phyloP scores from a whole-genome alignment of 208 protist genomes.

The Naegleria lovaniensis region DNA sequence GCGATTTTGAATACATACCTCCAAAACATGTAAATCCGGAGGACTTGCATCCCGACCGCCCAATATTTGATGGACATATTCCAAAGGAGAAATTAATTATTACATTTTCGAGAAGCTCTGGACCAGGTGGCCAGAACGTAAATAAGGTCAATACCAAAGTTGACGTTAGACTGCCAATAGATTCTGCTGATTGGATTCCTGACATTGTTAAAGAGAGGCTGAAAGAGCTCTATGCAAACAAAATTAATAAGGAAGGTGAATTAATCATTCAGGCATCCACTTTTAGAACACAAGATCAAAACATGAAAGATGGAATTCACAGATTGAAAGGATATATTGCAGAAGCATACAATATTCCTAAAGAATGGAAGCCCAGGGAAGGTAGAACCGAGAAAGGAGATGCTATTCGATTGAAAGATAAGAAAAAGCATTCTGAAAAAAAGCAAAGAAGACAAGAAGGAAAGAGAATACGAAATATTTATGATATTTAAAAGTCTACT shows the following conservation, averaged over 20 bases:
- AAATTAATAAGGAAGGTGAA: slow-evolving; percentile 47
- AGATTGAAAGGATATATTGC: slow-evolving; percentile 43
- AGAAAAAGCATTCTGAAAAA: slow-evolving; percentile 5
- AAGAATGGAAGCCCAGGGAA: slow-evolving; percentile 32
- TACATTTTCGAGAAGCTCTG: slow-evolving; percentile 30
- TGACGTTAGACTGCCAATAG: slow-evolving; percentile 45
- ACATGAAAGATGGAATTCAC: slow-evolving; percentile 39
- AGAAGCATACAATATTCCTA: slow-evolving; percentile 17
- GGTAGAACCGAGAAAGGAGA: slow-evolving; percentile 27
- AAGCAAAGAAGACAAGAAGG: slow-evolving; percentile 25
- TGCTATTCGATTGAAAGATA: slow-evolving; percentile 37
- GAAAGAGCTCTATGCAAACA: slow-evolving; percentile 20
- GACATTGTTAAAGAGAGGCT: slow-evolving; percentile 33
- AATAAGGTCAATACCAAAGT: slow-evolving; percentile 58
- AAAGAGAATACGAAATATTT: not conserved
- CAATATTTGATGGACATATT: slow-evolving; percentile 2
- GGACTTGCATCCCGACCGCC: not conserved
- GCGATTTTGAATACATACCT: no score
- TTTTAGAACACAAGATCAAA: slow-evolving; percentile 41
- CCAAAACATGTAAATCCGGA: not conserved
- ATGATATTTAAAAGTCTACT: not conserved
- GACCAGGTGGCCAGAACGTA: slow-evolving; percentile 56
- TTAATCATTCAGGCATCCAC: slow-evolving; percentile 32
- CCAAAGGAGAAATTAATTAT: slow-evolving; percentile 8
- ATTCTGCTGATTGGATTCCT: slow-evolving; percentile 43